Conservation (phyloP, 176 grass and related monocot genomes). For the Carex kokanica region DNA sequence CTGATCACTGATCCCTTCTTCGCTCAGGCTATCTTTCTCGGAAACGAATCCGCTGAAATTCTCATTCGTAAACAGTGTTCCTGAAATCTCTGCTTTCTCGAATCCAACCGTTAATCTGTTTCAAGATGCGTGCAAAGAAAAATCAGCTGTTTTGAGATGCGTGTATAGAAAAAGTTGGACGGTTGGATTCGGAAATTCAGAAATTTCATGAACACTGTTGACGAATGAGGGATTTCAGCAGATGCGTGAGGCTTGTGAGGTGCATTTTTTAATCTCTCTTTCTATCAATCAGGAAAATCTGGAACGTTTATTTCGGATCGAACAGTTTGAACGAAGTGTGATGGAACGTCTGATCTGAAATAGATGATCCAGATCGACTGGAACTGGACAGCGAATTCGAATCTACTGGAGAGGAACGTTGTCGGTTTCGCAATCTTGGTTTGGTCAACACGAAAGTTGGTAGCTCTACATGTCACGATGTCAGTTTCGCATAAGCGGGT, state of each 20-base stretch:
- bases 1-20: background rate
- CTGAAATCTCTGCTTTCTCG: too few relatives aligned
- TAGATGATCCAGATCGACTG: background rate
- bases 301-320: background rate
- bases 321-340: background rate
- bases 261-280: background rate
- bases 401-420: background rate
- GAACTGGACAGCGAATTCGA: background rate
- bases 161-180: too few relatives aligned
- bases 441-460: background rate
- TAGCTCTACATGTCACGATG: conserved; percentile 8
- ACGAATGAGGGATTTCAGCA: too few relatives aligned
- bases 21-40: background rate
- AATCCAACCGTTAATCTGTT: too few relatives aligned
- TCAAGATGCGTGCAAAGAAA: too few relatives aligned
- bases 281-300: too few relatives aligned
- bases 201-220: too few relatives aligned
- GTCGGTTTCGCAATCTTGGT: background rate
- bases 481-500: background rate
- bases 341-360: background rate
- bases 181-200: too few relatives aligned
- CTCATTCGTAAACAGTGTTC: too few relatives aligned
- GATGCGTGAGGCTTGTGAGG: too few relatives aligned
- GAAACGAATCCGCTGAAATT: too few relatives aligned
- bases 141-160: too few relatives aligned